These are phyloP conservation scores for Syncephalastrum monosporum DNA, from an alignment of 371 early-diverging fungal genomes.

Conservation along the genomic window DNA sequence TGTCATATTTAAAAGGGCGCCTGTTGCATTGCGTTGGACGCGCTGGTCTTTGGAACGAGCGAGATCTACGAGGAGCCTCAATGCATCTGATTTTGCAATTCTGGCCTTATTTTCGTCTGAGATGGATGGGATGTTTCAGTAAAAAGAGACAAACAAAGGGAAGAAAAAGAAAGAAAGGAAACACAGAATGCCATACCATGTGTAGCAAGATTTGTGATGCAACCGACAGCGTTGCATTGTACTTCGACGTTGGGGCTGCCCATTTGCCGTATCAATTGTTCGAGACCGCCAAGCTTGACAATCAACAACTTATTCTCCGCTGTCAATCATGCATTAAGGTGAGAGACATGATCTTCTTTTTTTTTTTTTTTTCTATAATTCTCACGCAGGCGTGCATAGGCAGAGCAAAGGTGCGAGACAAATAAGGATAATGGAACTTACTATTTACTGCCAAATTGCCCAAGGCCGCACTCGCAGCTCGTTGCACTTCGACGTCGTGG, in stretches of 20 bases:
- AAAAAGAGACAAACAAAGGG: neutral
- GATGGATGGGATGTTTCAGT: too few relatives aligned
- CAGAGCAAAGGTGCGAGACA: neutral
- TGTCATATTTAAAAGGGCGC: conserved; percentile 94
- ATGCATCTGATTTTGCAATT: conserved; percentile 85
- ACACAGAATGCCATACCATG: conserved; percentile 51
- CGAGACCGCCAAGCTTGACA: conserved; percentile 84
- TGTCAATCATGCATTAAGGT: conserved; percentile 16
- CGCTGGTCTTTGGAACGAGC: conserved; percentile 85
- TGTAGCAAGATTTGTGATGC: conserved; percentile 93
- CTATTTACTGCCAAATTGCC: conserved; percentile 89
- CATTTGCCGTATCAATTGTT: conserved; percentile 90
- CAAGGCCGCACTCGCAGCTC: conserved; percentile 86
- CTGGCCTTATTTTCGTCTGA: conserved; percentile 86
- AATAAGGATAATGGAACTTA: conserved; percentile 32
- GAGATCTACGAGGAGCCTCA: conserved; percentile 73
- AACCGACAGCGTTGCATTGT: conserved; percentile 95
- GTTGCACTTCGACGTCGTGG: conserved; percentile 85
- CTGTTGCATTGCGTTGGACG: conserved; percentile 91
- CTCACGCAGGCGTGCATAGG: too few relatives aligned
- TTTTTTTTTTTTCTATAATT: too few relatives aligned
- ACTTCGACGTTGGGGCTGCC: conserved; percentile 85
- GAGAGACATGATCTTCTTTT: too few relatives aligned
- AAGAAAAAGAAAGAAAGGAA: conserved; percentile 2
- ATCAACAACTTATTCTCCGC: conserved; percentile 85